Percentiles rank a stretch among this genome's conserved stretches.
phyloP scores from a whole-genome alignment of 345 rosid genomes.

The Balakata baccata region DNA sequence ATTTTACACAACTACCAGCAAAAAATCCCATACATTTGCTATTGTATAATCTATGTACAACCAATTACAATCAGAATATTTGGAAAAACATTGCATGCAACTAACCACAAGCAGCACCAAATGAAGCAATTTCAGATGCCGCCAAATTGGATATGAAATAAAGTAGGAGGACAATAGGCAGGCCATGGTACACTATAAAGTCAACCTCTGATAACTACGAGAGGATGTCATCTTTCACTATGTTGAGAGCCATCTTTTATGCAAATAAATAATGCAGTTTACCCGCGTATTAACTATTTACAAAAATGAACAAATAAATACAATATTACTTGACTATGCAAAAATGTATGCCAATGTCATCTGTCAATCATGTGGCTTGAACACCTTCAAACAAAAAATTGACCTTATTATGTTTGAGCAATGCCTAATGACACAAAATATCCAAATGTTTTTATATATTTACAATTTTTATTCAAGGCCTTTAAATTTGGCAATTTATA shows the following conservation, averaged over 20 bases:
- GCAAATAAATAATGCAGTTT: not conserved
- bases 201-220: not conserved
- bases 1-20: not conserved
- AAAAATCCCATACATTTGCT: not conserved
- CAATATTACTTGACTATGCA: not conserved
- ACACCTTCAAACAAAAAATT: not conserved
- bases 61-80: not conserved
- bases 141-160: not conserved
- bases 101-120: not conserved
- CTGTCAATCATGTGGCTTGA: not conserved
- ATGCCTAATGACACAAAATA: not conserved
- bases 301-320: not conserved
- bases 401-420: not conserved
- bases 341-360: not conserved
- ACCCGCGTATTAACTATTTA: not conserved
- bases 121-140: not conserved
- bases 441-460: not conserved
- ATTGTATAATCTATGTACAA: not conserved
- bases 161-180: not conserved
- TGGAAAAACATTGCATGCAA: not conserved
- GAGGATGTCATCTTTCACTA: not conserved
- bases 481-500: not conserved
- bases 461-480: not conserved
- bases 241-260: not conserved
- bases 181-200: not conserved